phyloP scores from a whole-genome alignment of 1,284 basidiomycete species.

The Lentinus polychrous region DNA sequence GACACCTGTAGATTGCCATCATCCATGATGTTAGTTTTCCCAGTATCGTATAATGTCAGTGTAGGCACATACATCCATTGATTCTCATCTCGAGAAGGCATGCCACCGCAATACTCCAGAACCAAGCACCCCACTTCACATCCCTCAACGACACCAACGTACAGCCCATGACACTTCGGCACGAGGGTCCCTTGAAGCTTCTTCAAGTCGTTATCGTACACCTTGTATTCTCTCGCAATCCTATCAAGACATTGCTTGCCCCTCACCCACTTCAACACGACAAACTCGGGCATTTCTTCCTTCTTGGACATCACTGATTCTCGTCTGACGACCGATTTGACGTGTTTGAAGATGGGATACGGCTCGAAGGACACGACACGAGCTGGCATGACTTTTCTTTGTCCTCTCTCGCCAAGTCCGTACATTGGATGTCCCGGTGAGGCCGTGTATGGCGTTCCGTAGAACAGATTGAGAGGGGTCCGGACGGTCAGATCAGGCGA shows the following conservation, averaged over 20 bases:
- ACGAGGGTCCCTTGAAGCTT: neutral
- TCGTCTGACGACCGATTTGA: neutral
- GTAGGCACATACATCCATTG: neutral
- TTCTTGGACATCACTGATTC: too few species aligned
- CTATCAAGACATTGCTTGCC: neutral
- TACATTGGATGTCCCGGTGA: neutral
- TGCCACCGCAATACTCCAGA: neutral
- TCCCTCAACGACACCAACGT: constrained; percentile 1
- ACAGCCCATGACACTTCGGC: neutral
- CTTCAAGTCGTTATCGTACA: neutral
- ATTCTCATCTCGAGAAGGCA: neutral
- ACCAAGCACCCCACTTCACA: neutral
- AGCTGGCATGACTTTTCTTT: neutral
- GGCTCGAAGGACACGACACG: neutral
- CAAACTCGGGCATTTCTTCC: neutral
- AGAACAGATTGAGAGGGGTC: neutral
- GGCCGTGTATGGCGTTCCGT: neutral
- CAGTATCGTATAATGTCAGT: neutral
- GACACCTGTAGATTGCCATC: neutral
- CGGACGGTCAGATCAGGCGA: neutral
- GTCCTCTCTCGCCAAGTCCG: neutral
- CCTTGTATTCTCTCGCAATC: neutral
- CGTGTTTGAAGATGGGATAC: neutral
- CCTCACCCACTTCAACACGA: constrained; percentile 1
- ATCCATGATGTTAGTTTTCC: neutral